phyloP scores from a whole-genome alignment of 495 filamentous ascomycete species.

The Trichoderma erinaceum region DNA sequence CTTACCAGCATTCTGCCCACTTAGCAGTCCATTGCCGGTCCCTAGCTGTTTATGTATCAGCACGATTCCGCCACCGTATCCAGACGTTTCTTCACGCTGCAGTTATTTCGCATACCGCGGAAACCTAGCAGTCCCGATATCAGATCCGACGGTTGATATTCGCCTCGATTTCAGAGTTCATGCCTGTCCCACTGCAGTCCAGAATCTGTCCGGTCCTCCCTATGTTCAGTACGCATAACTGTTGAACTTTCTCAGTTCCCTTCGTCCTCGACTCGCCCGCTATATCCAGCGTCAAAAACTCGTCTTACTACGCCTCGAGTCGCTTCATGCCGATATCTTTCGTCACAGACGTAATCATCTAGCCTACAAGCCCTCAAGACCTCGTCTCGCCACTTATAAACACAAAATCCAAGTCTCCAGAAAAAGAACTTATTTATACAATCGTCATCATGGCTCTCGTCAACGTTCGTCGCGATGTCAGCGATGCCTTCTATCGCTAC shows the following conservation, averaged over 20 bases:
- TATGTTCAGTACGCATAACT: constrained; percentile 46
- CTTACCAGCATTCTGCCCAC: constrained; percentile 13
- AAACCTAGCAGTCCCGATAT: constrained; percentile 81
- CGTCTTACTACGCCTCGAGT: constrained; percentile 20
- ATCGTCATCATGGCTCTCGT: constrained; percentile 58
- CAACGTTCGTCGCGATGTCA: constrained; percentile 98
- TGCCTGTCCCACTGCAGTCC: constrained; percentile 39
- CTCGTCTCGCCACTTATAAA: constrained; percentile 1
- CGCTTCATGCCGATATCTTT: constrained; percentile 22
- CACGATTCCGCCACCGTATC: constrained; percentile 48
- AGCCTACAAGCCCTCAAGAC: not conserved
- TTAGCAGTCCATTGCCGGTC: constrained; percentile 3
- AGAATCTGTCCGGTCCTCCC: constrained; percentile 37
- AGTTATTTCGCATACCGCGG: constrained; percentile 83
- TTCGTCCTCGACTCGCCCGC: constrained; percentile 21
- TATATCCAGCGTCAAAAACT: constrained; percentile 44
- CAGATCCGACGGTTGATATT: constrained; percentile 77
- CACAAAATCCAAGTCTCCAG: not conserved
- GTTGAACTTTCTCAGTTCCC: constrained; percentile 34
- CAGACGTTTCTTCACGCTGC: constrained; percentile 83
- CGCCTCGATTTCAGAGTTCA: constrained; percentile 38
- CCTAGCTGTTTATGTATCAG: constrained; percentile 53
- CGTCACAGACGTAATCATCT: not conserved
- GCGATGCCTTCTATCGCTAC: constrained; percentile 99
- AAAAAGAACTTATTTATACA: constrained; percentile 28